Conservation (phyloP, 1,284 basidiomycete genomes). For the Sanghuangporus sanghuang region DNA sequence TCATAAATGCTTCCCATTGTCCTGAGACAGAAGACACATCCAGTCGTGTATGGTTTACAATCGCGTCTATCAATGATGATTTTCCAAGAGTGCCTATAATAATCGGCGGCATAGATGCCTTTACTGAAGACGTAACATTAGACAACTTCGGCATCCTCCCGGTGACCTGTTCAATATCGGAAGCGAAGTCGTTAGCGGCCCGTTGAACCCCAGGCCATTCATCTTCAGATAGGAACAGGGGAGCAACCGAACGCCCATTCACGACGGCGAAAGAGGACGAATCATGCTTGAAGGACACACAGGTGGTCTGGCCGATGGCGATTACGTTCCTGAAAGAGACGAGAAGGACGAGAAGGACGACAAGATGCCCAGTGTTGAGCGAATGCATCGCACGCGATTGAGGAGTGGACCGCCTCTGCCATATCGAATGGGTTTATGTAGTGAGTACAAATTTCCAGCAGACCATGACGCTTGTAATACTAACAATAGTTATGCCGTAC, state of each 20-base stretch:
- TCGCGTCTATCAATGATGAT: slow-evolving; percentile 49
- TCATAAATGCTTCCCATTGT: slow-evolving; percentile 59
- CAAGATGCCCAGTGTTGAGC: neutral
- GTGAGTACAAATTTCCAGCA: neutral
- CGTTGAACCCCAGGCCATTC: slow-evolving; percentile 65
- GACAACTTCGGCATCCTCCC: slow-evolving; percentile 37
- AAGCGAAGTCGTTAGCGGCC: slow-evolving; percentile 53
- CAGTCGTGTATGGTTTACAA: slow-evolving; percentile 47
- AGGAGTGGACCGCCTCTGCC: neutral
- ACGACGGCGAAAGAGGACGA: slow-evolving; percentile 38
- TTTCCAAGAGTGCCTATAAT: slow-evolving; percentile 64
- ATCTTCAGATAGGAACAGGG: slow-evolving; percentile 47
- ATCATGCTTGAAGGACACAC: slow-evolving; percentile 28
- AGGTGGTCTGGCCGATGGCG: slow-evolving; percentile 31
- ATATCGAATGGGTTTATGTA: neutral
- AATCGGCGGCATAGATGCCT: slow-evolving; percentile 34
- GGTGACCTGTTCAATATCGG: slow-evolving; percentile 58
- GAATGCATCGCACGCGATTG: neutral
- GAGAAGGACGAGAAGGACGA: neutral
- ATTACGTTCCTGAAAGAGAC: slow-evolving; percentile 15
- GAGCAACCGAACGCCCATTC: slow-evolving; percentile 38
- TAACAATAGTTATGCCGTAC: neutral
- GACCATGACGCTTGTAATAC: neutral
- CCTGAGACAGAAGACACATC: slow-evolving; percentile 54
- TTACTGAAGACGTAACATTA: slow-evolving; percentile 26